Evolutionary conservation across 1,139 yeast species (phyloP), one percentile per base, ranked within the genome.

Genomic region (Meyerozyma sp.): DNA sequence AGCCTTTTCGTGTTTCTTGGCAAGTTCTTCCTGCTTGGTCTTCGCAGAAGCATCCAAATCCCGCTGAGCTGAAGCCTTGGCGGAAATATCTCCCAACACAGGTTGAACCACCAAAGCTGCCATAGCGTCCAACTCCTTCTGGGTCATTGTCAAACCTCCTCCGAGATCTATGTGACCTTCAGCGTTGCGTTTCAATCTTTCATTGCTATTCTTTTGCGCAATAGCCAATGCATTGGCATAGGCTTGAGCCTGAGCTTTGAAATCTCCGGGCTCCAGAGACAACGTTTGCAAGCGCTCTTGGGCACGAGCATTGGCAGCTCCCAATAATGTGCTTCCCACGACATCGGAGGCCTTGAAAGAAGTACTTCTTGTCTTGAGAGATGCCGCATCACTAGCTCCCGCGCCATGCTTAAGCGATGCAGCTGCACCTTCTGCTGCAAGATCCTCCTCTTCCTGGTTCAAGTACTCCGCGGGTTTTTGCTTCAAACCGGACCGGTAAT

Each of bases 21-120:
- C 53, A 49, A 67, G 62, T 43, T 73, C 78, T 29, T 56, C 54
- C 40, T 68, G 66, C 52, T 64, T 64, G 39, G 54, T 46, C 47
- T 57, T 58, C 42, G 59, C 60, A 36, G 54, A 63, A 32, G 52
- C 48, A 61, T 90, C 96, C 39, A 73, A 67, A 42, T 76, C 78
- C 55, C 96, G 79, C 65, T 88, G 94, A 35, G 78, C 73, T 27
- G 69, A 74, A 14, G 95, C 95, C 62, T 87, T 84, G 42, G 73
- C 68, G 54, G 77, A 72, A 56, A 93, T 82, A 62, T 89, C 94
- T 40, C 71, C 73, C 58, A 93, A 70, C n/a, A 91, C 93, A 9
- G 98, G 98, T 49, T 77, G 75, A 46, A 93, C 95, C 58, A 87
- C 75, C 44, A 82, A 76, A 45, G 82, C 69, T n/a, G 98, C 98